A percentile compares a stretch with the other conserved stretches of the same genome.
phyloP scores from a whole-genome alignment of 1,284 basidiomycete species.

The Xerocomus minutiporus region DNA sequence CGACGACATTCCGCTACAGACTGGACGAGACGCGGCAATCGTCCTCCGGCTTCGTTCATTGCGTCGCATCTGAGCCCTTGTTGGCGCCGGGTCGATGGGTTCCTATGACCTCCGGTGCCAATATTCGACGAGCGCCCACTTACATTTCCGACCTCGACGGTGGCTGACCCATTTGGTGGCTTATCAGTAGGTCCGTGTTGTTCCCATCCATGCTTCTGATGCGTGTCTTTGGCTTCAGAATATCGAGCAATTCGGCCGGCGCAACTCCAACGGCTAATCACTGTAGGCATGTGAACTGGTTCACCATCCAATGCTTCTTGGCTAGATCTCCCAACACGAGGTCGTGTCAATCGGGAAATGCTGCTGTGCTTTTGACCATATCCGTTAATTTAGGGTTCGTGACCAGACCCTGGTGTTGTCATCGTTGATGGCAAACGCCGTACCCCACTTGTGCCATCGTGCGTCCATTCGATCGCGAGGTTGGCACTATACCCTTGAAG shows the following conservation, averaged over 20 bases:
- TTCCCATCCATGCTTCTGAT: conserved; percentile 8
- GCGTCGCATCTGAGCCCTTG: conserved; percentile 1
- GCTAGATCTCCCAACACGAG: conserved; percentile 24
- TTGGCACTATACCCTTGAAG: conserved; percentile 14
- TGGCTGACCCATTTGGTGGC: conserved; percentile 11
- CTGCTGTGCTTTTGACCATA: conserved; percentile 22
- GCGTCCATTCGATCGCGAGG: conserved; percentile 12
- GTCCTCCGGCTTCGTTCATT: not conserved
- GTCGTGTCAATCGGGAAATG: conserved; percentile 26
- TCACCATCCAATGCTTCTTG: conserved; percentile 13
- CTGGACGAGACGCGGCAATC: not conserved
- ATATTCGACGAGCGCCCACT: conserved; percentile 3
- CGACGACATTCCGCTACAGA: not conserved
- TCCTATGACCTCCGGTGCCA: conserved; percentile 6
- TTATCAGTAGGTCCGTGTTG: conserved; percentile 3
- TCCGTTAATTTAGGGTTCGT: conserved; percentile 35
- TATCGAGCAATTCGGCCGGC: conserved; percentile 16
- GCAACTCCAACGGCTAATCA: conserved; percentile 21
- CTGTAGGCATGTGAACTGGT: conserved; percentile 9
- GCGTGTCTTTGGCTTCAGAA: conserved; percentile 6
- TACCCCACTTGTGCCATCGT: conserved; percentile 20
- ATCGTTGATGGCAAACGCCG: conserved; percentile 23
- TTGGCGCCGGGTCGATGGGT: conserved; percentile 9
- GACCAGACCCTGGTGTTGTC: conserved; percentile 13
- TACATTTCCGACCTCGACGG: conserved; percentile 27